Evolutionary conservation across 177 flowering plant species (phyloP).

Genomic region (Vitis hybrid): DNA sequence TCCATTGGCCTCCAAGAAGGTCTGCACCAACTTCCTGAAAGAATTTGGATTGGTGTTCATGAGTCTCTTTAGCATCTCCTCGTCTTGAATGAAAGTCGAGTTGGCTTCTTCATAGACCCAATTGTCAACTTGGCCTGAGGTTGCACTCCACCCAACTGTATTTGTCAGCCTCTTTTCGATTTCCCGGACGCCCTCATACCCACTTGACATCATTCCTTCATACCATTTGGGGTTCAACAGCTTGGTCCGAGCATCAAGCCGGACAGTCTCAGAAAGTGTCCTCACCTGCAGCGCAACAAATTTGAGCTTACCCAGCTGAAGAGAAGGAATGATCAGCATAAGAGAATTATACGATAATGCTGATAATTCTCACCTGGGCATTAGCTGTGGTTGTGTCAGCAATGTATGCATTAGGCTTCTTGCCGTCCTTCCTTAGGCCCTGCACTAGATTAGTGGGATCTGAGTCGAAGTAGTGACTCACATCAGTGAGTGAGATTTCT

Average conservation of each 20-base stretch:
- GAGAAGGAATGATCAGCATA: neutral
- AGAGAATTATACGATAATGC: neutral
- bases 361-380: conserved; percentile 65
- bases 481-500: conserved; percentile 98
- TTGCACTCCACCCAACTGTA: conserved; percentile 99
- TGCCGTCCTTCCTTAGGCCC: conserved; percentile 86
- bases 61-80: conserved; percentile 85
- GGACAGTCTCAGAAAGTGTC: conserved; percentile 90
- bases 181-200: conserved; percentile 97
- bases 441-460: conserved; percentile 98
- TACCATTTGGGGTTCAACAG: conserved; percentile 97
- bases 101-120: conserved; percentile 99
- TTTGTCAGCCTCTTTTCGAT: conserved; percentile 95
- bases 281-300: conserved; percentile 53
- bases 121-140: conserved; percentile 98
- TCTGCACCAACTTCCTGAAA: conserved; percentile 90
- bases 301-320: neutral
- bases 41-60: conserved; percentile 97
- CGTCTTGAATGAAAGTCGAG: conserved; percentile 86
- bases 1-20: conserved; percentile 98
- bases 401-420: conserved; percentile 93
- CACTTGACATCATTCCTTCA: conserved; percentile 92
- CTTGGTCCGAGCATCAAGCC: conserved; percentile 96
- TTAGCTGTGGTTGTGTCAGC: conserved; percentile 99
- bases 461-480: conserved; percentile 97